phyloP scores from a whole-genome alignment of 176 grass and related monocot genomes.

The Chloris gayana region DNA sequence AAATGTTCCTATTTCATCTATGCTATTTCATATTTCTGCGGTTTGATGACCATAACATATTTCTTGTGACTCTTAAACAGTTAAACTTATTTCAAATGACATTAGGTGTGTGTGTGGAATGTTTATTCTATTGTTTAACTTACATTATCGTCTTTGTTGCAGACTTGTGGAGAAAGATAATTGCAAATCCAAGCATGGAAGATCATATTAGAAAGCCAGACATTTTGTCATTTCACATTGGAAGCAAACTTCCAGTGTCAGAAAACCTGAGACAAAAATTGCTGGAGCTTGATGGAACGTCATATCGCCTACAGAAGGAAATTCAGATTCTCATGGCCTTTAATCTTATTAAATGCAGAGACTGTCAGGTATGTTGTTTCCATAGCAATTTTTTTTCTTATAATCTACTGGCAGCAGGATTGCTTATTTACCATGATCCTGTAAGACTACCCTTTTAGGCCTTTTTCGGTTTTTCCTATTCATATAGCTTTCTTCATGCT shows the following conservation, averaged over 20 bases:
- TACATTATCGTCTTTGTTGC: slow-evolving; percentile 30
- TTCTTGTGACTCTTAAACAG: not conserved
- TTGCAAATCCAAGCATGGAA: slow-evolving; percentile 71
- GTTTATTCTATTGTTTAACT: not conserved
- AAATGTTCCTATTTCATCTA: slow-evolving; percentile 15
- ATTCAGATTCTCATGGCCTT: slow-evolving; percentile 88
- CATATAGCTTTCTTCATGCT: not conserved
- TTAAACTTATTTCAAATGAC: slow-evolving; percentile 11
- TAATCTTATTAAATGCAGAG: slow-evolving; percentile 80
- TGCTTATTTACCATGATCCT: not conserved
- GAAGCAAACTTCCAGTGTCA: slow-evolving; percentile 89
- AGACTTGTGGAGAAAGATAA: slow-evolving; percentile 89
- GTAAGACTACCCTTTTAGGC: not conserved
- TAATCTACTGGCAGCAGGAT: not conserved
- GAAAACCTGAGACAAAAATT: slow-evolving; percentile 84
- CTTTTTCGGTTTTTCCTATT: not conserved
- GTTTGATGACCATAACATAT: not conserved
- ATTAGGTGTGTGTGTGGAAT: slow-evolving; percentile 14
- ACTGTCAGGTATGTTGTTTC: slow-evolving; percentile 62
- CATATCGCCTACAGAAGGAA: slow-evolving; percentile 81
- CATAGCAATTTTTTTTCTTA: not conserved
- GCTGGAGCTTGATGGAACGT: slow-evolving; percentile 88
- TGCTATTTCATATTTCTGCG: not conserved
- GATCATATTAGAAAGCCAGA: slow-evolving; percentile 73
- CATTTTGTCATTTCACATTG: slow-evolving; percentile 90